Evolutionary conservation across 768 basidiomycete genomes (phyloP), one percentile per base, ranked within the genome.

Genomic region (Harrya chromipes): DNA sequence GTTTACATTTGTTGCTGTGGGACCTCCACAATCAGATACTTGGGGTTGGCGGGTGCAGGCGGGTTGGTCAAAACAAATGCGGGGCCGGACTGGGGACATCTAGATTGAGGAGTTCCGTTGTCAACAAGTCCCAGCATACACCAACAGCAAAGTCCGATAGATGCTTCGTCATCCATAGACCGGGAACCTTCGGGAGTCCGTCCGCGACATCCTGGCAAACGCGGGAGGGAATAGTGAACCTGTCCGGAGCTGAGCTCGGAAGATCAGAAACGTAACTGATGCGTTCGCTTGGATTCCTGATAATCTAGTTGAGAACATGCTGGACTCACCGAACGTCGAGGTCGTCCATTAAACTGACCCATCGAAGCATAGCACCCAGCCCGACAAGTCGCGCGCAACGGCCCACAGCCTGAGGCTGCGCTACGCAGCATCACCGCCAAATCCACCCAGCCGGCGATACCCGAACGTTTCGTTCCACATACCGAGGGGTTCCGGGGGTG

Each of bases 261-360:
- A 43, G 23, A 4, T 27, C 14, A 27, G 24, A 45, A 41, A 26
- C 11, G 24, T 19, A 20, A 27, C 41, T 42, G 47, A 26, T 17
- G 19, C 12, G 26, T 43, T n/a, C 40, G 20, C 43, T 31, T 42
- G 31, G 40, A 23, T 33, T n/a, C 27, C 12, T 13, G 54, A 27
- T 16, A 27, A 33, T 13, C 31, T 33, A 17, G 12, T 19, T 26
- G 37, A 38, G 29, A 13, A 29, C 29, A 11, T 11, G 13, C 9
- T 13, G 6, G 21, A 43, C 43, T 40, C 39, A 47, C 46, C 59
- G 20, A 43, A 26, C 38, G 40, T 52, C 43, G 50, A 46, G n/a
- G 19, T 5, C 20, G 26, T 9, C 29, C 11, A 48, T 31, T 14
- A 11, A 33, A 31, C 36, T 43, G 14, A 17, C 23, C n/a, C 6